A percentile compares a stretch with the other conserved stretches of the same genome.
phyloP scores from a whole-genome alignment of 441 rosid species.

The Rhodomyrtus psidioides region DNA sequence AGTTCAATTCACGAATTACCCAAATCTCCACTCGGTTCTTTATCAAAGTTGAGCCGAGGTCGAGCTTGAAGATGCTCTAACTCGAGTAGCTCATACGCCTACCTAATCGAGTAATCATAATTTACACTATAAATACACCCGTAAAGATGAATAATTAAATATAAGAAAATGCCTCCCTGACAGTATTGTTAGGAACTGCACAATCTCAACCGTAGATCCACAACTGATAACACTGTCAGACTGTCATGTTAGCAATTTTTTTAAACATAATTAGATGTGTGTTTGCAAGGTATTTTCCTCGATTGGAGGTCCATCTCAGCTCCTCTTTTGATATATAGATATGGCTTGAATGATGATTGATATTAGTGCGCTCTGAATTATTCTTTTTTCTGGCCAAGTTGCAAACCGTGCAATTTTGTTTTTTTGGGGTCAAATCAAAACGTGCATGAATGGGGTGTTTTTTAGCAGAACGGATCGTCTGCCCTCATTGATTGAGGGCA shows the following conservation, averaged over 20 bases:
- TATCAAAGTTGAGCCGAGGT: background rate
- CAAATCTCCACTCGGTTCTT: background rate
- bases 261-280: background rate
- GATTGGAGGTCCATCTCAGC: background rate
- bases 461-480: no score
- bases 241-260: no score
- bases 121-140: background rate
- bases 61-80: background rate
- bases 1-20: background rate
- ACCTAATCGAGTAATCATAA: background rate
- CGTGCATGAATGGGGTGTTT: background rate
- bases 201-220: no score
- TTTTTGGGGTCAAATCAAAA: no score
- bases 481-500: no score
- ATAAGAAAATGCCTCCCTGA: no score
- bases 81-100: background rate
- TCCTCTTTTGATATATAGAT: background rate
- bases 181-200: no score
- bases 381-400: background rate
- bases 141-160: background rate
- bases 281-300: background rate
- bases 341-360: background rate
- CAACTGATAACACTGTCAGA: no score
- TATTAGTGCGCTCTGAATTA: background rate
- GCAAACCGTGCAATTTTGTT: no score